These are phyloP conservation scores for Verticillium alfalfae DNA, from an alignment of 2,329 filamentous ascomycete genomes.

Conservation along the genomic window DNA sequence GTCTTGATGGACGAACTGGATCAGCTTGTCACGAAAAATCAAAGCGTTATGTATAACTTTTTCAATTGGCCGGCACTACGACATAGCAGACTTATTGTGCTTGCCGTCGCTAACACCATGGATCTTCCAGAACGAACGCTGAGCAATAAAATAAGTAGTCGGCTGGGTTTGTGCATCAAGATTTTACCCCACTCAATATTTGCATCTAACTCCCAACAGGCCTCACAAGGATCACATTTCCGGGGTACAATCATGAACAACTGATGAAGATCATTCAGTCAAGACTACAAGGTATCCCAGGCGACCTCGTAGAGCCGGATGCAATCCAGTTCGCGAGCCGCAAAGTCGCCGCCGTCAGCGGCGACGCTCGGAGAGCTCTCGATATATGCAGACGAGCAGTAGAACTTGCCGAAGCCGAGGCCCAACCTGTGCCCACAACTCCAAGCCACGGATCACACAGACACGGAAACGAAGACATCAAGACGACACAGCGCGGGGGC, in stretches of 20 bases:
- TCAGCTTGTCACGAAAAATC: conserved; percentile 94
- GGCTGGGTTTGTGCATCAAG: conserved; percentile 48
- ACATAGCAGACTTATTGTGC: conserved; percentile 88
- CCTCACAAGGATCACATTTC: conserved; percentile 91
- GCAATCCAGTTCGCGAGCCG: conserved; percentile 93
- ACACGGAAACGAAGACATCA: conserved; percentile 1
- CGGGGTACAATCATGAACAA: conserved; percentile 94
- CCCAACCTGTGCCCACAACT: conserved; percentile 44
- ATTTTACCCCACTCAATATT: too few species aligned
- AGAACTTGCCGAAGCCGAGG: conserved; percentile 81
- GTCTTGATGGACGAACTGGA: conserved; percentile 98
- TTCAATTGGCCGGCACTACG: conserved; percentile 97
- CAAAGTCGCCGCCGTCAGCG: conserved; percentile 94
- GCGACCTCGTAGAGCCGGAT: conserved; percentile 85
- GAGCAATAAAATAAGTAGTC: conserved; percentile 96
- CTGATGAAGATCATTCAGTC: conserved; percentile 96
- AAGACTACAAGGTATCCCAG: conserved; percentile 81
- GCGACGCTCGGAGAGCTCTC: conserved; percentile 84
- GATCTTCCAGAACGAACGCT: conserved; percentile 92
- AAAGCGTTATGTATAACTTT: conserved; percentile 99
- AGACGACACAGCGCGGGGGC: conserved; percentile 4
- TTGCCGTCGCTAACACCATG: conserved; percentile 99
- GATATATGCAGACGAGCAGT: conserved; percentile 95
- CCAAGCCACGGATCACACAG: conserved; percentile 49
- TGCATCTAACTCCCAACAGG: conserved; percentile 29